Percentiles rank a stretch among this genome's conserved stretches.
These are phyloP conservation scores for Neurospora sp. DNA, from an alignment of 495 filamentous ascomycete genomes.

Conservation along the genomic window DNA sequence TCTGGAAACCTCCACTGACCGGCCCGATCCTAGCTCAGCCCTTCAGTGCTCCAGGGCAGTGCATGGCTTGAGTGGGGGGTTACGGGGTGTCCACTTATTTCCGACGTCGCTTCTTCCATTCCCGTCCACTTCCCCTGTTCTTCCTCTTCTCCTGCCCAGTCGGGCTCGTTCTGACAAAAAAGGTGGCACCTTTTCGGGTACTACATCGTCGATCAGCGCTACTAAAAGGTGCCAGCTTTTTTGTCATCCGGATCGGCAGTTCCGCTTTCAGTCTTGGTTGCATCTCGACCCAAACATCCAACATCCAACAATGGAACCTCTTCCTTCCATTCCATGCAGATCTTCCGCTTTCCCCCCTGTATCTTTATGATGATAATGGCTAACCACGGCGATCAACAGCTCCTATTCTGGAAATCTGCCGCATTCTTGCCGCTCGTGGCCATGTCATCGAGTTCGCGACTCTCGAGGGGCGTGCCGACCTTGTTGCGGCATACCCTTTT, in stretches of 20 bases:
- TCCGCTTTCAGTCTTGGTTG: background rate
- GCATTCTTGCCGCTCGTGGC: constrained; percentile 25
- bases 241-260: background rate
- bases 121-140: background rate
- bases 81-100: background rate
- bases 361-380: too few relatives aligned
- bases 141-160: background rate
- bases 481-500: constrained; percentile 21
- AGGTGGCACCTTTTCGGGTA: too few relatives aligned
- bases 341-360: too few relatives aligned
- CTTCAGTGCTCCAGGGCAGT: background rate
- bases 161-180: too few relatives aligned
- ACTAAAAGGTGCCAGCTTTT: too few relatives aligned
- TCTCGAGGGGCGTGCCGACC: constrained; percentile 25
- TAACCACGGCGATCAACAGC: constrained; percentile 5
- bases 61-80: background rate
- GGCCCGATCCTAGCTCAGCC: background rate
- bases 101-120: background rate
- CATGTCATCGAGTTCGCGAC: constrained; percentile 31
- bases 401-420: constrained; percentile 29
- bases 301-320: background rate
- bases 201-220: too few relatives aligned
- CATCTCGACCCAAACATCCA: background rate
- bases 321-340: background rate
- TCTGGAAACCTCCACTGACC: background rate